Conservation (phyloP, 108 stramenopile genomes). For the Nitzschia palea region DNA sequence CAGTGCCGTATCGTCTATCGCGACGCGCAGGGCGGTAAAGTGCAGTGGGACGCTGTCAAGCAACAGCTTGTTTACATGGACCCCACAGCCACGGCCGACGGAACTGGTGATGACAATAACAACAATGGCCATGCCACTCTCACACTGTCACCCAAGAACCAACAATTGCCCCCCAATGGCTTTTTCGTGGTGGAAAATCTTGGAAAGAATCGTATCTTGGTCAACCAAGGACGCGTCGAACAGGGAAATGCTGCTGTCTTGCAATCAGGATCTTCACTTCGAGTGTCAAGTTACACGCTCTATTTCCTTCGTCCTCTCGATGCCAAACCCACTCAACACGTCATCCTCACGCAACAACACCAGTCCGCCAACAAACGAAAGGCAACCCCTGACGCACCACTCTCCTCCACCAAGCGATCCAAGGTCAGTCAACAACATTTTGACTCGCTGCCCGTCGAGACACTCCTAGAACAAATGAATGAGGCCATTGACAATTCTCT, state of each 20-base stretch:
- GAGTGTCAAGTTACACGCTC: slow-evolving; percentile 25
- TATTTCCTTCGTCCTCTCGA: slow-evolving; percentile 50
- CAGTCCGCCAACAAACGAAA: slow-evolving; percentile 6
- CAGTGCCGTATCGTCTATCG: slow-evolving; percentile 47
- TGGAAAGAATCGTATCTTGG: slow-evolving; percentile 58
- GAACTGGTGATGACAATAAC: not conserved
- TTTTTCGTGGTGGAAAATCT: slow-evolving; percentile 70
- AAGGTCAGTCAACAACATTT: slow-evolving; percentile 21
- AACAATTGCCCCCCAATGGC: slow-evolving; percentile 33
- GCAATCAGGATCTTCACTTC: slow-evolving; percentile 29
- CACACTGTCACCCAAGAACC: not conserved
- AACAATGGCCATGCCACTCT: not conserved
- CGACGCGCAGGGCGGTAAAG: slow-evolving; percentile 31
- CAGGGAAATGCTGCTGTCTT: slow-evolving; percentile 43
- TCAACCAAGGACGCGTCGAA: slow-evolving; percentile 41
- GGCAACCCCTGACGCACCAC: not conserved
- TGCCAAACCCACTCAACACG: slow-evolving; percentile 1
- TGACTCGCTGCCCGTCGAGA: slow-evolving; percentile 34
- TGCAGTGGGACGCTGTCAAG: slow-evolving; percentile 6
- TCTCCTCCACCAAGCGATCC: slow-evolving; percentile 5
- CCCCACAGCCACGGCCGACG: not conserved
- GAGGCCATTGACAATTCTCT: slow-evolving; percentile 30
- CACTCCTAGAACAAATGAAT: slow-evolving; percentile 30
- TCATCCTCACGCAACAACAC: not conserved
- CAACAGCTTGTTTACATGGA: slow-evolving; percentile 6